Percentiles rank a stretch among this genome's conserved stretches.
Conservation (phyloP, 2,329 filamentous ascomycete species). For the Arthrobotrys conoides region DNA sequence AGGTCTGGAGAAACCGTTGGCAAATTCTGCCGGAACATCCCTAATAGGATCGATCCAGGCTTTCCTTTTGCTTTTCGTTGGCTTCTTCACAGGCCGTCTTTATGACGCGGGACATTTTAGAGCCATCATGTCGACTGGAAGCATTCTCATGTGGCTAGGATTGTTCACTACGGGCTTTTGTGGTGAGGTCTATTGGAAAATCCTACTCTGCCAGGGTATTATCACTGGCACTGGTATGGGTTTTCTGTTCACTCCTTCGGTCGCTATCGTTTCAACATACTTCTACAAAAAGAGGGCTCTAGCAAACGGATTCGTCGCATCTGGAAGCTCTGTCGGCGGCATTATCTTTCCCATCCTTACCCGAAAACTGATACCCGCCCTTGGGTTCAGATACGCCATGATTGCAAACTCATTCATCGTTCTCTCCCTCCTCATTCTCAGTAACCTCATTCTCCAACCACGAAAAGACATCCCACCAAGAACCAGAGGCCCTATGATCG, state of each 20-base stretch:
- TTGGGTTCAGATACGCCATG: constrained; percentile 78
- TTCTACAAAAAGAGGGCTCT: constrained; percentile 74
- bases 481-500: constrained; percentile 69
- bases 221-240: constrained; percentile 73
- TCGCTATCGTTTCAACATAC: constrained; percentile 74
- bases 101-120: constrained; percentile 71
- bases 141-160: constrained; percentile 68
- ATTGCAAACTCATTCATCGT: constrained; percentile 72
- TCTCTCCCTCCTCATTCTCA: constrained; percentile 68
- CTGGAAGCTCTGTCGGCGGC: constrained; percentile 75
- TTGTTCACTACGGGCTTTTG: constrained; percentile 70
- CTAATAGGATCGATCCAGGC: constrained; percentile 73
- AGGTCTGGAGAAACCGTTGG: constrained; percentile 65
- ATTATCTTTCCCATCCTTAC: constrained; percentile 75
- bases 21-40: constrained; percentile 69
- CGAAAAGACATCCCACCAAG: constrained; percentile 66
- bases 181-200: constrained; percentile 68
- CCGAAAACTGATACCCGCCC: constrained; percentile 72
- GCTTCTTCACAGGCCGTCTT: constrained; percentile 70
- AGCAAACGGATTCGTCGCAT: constrained; percentile 74
- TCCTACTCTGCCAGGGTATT: constrained; percentile 70
- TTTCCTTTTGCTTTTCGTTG: constrained; percentile 71
- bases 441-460: constrained; percentile 70
- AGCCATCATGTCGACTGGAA: constrained; percentile 68
- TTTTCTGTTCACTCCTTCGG: constrained; percentile 72